Base-by-base conservation (phyloP, 129 eudicot species). In the Arctium minus region DNA sequence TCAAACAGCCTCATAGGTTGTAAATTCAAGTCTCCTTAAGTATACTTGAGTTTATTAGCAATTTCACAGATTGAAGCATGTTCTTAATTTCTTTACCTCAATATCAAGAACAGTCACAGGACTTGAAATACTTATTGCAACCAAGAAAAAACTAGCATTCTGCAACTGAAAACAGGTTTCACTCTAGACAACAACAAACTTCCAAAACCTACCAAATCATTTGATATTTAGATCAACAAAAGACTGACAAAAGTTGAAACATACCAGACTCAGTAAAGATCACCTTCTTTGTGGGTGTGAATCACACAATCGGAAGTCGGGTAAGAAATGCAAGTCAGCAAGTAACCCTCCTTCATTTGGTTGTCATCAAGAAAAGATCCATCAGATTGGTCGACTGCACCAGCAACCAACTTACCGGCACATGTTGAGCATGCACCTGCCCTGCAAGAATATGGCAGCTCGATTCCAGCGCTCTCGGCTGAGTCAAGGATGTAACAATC, bases 341-440 rank as follows among this genome's bases (percentile, higher is more conserved):
- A 32, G 79, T 95, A 92, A 5, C 94, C 97, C 6, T 92, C 86
- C 62, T 85, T 81, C 87, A 89, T 79, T 75, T 95, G 98, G 62
- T 77, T 85, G 0, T 94, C 98, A 30, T 91, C 96, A 50, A 94
- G 97, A 79, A 94, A 94, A 1, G 98, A 95, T 9, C 96, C 97
- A 82, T 95, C 98, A 0, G 98, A 92, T 73, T 92, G 98, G 86
- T 95, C 98, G 13, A 95, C 97, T 0, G 77, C 48, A 11, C 98
- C 98, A 0, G 79, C 30, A 29, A 72, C 89, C 8, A 94, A 56
- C 82, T 91, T 91, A 78, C 98, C 98, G 6, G 97, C 97, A 84
- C 98, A 92, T 1, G 98, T 92, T 70, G 98, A 94, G 88, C 98
- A 94, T 0, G 98, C 98, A 65, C 98, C 98, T 1, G 98, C 98